Conservation (phyloP, 2,329 filamentous ascomycete genomes). For the Huntiella decipiens region DNA sequence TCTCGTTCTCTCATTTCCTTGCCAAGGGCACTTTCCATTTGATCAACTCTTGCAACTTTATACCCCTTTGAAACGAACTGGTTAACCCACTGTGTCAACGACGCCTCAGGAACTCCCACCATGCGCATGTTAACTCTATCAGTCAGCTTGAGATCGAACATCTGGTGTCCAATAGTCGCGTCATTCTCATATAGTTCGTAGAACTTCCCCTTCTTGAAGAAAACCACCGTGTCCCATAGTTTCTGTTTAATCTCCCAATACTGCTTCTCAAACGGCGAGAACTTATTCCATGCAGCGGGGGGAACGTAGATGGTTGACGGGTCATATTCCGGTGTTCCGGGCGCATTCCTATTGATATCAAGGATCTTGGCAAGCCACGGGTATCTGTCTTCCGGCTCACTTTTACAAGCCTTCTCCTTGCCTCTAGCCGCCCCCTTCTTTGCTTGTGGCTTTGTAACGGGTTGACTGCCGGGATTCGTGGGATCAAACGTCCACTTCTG, state of each 20-base stretch:
- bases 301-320: slow-evolving; percentile 83
- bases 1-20: slow-evolving; percentile 98
- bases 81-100: slow-evolving; percentile 90
- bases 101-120: slow-evolving; percentile 93
- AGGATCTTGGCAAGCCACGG: slow-evolving; percentile 72
- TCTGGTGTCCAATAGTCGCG: slow-evolving; percentile 83
- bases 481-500: slow-evolving; percentile 60
- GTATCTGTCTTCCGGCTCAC: slow-evolving; percentile 72
- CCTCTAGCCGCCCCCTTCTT: slow-evolving; percentile 16
- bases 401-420: slow-evolving; percentile 55
- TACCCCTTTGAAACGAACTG: slow-evolving; percentile 96
- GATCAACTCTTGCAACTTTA: slow-evolving; percentile 92
- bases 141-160: slow-evolving; percentile 94
- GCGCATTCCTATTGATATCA: slow-evolving; percentile 67
- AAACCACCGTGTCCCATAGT: slow-evolving; percentile 91
- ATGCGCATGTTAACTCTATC: slow-evolving; percentile 99
- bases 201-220: slow-evolving; percentile 99
- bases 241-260: slow-evolving; percentile 99
- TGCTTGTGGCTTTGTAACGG: slow-evolving; percentile 12
- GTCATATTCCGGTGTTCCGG: slow-evolving; percentile 73
- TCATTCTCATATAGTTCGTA: slow-evolving; percentile 98
- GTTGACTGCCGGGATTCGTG: slow-evolving; percentile 19
- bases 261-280: slow-evolving; percentile 90
- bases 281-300: slow-evolving; percentile 56
- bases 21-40: slow-evolving; percentile 84